These are phyloP conservation scores for Xylaria sp. DNA, from an alignment of 2,329 filamentous ascomycete species.

Conservation along the genomic window DNA sequence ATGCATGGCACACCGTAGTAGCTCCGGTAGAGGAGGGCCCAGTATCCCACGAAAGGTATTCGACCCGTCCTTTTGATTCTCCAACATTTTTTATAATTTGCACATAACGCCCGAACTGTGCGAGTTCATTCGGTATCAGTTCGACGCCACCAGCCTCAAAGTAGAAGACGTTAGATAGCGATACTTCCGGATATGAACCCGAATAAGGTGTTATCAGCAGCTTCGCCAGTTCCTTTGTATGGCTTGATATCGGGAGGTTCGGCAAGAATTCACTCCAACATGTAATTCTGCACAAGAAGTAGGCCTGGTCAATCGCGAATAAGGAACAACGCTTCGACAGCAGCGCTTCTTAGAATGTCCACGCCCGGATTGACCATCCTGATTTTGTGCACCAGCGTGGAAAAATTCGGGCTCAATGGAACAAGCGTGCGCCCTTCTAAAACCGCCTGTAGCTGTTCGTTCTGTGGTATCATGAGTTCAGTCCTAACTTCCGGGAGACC, in stretches of 20 bases:
- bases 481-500: conserved; percentile 6
- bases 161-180: conserved; percentile 17
- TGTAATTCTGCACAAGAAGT: conserved; percentile 19
- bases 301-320: conserved; percentile 23
- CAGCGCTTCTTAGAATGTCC: conserved; percentile 22
- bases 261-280: conserved; percentile 22
- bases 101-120: too few relatives aligned
- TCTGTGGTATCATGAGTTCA: conserved; percentile 11
- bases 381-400: conserved; percentile 10
- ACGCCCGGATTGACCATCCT: conserved; percentile 17
- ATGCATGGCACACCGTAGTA: conserved; percentile 24
- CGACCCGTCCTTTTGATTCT: conserved; percentile 17
- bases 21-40: conserved; percentile 18
- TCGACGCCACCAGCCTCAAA: conserved; percentile 10
- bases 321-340: conserved; percentile 15
- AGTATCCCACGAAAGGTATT: conserved; percentile 25
- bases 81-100: too few relatives aligned
- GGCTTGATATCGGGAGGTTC: not conserved
- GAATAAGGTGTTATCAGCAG: conserved; percentile 4
- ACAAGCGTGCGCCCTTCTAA: conserved; percentile 13
- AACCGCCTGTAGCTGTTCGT: conserved; percentile 11
- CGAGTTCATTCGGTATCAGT: not conserved
- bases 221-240: not conserved
- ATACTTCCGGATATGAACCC: conserved; percentile 5
- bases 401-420: conserved; percentile 10